Evolutionary conservation across 2,329 filamentous ascomycete genomes (phyloP).

Genomic region (Epichloe hybrida): DNA sequence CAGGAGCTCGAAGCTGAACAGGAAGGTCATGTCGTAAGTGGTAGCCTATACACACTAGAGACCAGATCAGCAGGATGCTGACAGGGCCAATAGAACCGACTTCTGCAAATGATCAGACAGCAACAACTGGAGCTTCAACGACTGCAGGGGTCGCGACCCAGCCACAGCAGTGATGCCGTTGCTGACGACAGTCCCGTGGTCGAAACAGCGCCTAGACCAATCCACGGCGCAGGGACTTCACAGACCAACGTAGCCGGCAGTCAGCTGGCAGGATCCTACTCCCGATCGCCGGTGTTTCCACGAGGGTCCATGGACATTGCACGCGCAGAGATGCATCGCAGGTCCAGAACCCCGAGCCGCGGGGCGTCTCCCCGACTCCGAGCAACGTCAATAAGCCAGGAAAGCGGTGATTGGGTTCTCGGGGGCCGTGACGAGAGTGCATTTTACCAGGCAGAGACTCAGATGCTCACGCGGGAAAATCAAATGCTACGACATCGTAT

Average conservation of each 20-base stretch:
- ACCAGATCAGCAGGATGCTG: conserved; percentile 5
- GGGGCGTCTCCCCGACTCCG: conserved; percentile 43
- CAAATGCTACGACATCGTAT: conserved; percentile 70
- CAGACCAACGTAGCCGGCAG: conserved; percentile 13
- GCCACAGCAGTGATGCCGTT: conserved; percentile 24
- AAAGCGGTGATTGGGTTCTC: conserved; percentile 47
- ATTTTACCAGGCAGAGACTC: conserved; percentile 72
- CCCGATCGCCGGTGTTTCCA: conserved; percentile 36
- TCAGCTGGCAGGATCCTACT: conserved; percentile 27
- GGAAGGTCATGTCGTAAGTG: conserved; percentile 58
- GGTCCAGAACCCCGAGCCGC: conserved; percentile 46
- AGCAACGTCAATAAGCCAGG: conserved; percentile 43
- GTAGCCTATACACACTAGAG: neutral
- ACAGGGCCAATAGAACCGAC: conserved; percentile 43
- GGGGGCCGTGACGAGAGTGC: conserved; percentile 60
- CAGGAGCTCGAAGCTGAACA: conserved; percentile 70
- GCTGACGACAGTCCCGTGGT: conserved; percentile 36
- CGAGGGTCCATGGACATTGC: conserved; percentile 47
- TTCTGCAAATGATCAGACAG: conserved; percentile 62
- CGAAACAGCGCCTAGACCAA: conserved; percentile 29
- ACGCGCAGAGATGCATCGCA: conserved; percentile 39
- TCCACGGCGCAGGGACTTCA: conserved; percentile 22
- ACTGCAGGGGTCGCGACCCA: conserved; percentile 34
- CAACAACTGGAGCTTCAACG: conserved; percentile 59
- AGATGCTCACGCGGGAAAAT: conserved; percentile 65